Evolutionary conservation across 352 stramenopile species (phyloP).

Genomic region (Nothophytophthora sp.): DNA sequence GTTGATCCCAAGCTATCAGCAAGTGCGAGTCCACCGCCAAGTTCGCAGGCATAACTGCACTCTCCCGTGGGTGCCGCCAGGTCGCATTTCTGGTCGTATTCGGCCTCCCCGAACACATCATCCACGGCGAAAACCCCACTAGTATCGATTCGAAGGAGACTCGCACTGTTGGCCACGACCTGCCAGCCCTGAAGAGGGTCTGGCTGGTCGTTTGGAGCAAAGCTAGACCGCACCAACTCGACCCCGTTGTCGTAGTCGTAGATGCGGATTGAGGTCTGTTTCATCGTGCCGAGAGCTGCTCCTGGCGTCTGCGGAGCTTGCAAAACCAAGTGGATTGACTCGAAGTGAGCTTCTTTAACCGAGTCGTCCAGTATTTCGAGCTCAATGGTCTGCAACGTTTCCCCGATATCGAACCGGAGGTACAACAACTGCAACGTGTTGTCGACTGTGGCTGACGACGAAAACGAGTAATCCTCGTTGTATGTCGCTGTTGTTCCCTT

Average conservation of each 20-base stretch:
- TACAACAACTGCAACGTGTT: slow-evolving; percentile 27
- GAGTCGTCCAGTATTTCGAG: slow-evolving; percentile 52
- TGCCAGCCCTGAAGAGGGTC: slow-evolving; percentile 39
- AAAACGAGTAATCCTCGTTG: slow-evolving; percentile 40
- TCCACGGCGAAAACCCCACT: slow-evolving; percentile 66
- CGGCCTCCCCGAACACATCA: slow-evolving; percentile 49
- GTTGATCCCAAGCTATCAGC: slow-evolving; percentile 6
- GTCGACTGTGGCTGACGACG: slow-evolving; percentile 22
- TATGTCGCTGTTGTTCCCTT: slow-evolving; percentile 33
- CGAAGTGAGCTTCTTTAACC: slow-evolving; percentile 49
- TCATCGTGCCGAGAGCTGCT: slow-evolving; percentile 30
- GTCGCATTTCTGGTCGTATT: slow-evolving; percentile 75
- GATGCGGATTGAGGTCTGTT: slow-evolving; percentile 44
- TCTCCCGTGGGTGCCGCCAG: slow-evolving; percentile 48
- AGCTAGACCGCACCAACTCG: slow-evolving; percentile 26
- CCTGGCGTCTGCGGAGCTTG: slow-evolving; percentile 22
- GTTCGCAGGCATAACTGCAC: slow-evolving; percentile 53
- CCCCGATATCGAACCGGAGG: slow-evolving; percentile 58
- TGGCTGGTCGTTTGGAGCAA: slow-evolving; percentile 19
- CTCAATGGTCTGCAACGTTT: slow-evolving; percentile 40
- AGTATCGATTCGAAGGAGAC: slow-evolving; percentile 41
- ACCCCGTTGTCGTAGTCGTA: slow-evolving; percentile 60
- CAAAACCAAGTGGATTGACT: slow-evolving; percentile 47
- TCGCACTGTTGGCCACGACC: slow-evolving; percentile 55
- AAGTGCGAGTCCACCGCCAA: slow-evolving; percentile 35